These are phyloP conservation scores for Tetrapyrgos nigripes DNA, from an alignment of 1,284 basidiomycete genomes.

Conservation along the genomic window DNA sequence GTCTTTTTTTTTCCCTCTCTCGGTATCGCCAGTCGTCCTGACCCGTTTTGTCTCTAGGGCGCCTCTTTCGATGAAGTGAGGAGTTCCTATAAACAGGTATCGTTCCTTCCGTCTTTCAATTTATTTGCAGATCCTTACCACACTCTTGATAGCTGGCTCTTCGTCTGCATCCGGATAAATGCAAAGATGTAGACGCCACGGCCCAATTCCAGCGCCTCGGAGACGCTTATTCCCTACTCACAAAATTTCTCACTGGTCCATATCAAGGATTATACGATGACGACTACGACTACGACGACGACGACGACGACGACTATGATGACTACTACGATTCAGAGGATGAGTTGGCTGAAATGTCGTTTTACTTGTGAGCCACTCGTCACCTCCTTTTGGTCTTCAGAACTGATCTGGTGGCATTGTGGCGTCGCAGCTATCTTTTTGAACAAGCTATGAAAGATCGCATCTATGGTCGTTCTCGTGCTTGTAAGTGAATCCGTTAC, in stretches of 20 bases:
- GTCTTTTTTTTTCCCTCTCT: background rate
- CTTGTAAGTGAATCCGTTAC: no score
- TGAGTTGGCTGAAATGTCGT: no score
- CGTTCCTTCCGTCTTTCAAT: conserved; percentile 9
- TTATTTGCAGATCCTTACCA: conserved; percentile 2
- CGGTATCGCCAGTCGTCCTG: background rate
- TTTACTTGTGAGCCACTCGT: background rate
- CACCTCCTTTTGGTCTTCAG: background rate
- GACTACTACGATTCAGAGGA: background rate
- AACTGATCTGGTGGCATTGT: background rate
- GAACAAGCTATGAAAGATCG: conserved; percentile 50
- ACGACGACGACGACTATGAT: conserved; percentile 35
- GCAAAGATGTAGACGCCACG: conserved; percentile 69
- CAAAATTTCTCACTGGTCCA: conserved; percentile 55
- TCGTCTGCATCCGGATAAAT: conserved; percentile 78
- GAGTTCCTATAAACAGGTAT: conserved; percentile 69
- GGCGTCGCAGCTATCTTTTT: conserved; percentile 49
- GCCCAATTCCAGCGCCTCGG: conserved; percentile 70
- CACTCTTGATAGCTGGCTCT: conserved; percentile 59
- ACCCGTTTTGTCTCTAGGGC: conserved; percentile 44
- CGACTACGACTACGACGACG: conserved; percentile 36
- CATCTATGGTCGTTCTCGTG: conserved; percentile 33
- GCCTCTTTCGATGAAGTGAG: conserved; percentile 68
- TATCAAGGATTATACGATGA: conserved; percentile 39
- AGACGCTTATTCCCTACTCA: conserved; percentile 68